These are phyloP conservation scores for Limonium bicolor DNA, from an alignment of 148 eudicot genomes.

Conservation along the genomic window DNA sequence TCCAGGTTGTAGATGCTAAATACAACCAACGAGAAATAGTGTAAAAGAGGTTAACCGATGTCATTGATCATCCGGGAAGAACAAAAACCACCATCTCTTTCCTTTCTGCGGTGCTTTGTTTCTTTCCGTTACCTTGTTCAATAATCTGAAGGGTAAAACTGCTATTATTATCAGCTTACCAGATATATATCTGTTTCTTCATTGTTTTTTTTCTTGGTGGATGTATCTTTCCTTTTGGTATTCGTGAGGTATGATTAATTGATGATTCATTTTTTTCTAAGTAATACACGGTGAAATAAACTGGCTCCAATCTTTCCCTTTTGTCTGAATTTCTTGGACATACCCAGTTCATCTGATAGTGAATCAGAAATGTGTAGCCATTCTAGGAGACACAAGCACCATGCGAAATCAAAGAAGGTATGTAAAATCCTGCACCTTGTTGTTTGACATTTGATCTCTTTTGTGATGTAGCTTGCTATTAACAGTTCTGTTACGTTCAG, in stretches of 20 bases:
- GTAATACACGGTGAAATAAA: no score
- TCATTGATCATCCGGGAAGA: no score
- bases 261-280: background rate
- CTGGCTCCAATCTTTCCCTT: background rate
- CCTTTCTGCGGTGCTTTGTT: no score
- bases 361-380: constrained; percentile 47
- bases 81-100: no score
- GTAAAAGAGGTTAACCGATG: no score
- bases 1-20: no score
- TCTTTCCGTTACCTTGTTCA: no score
- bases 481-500: constrained; percentile 20
- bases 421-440: constrained; percentile 2
- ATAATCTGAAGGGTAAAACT: background rate
- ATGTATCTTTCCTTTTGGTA: no score
- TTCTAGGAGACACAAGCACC: constrained; percentile 42
- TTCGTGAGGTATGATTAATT: background rate
- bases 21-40: no score
- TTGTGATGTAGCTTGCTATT: constrained; percentile 1
- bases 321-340: constrained; percentile 3
- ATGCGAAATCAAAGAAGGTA: constrained; percentile 63
- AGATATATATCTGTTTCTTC: no score
- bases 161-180: no score
- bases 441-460: background rate
- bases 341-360: constrained; percentile 59
- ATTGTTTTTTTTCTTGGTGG: background rate